Base-by-base conservation (phyloP, 208 protist genomes). In the Wallacemonas rigidus region DNA sequence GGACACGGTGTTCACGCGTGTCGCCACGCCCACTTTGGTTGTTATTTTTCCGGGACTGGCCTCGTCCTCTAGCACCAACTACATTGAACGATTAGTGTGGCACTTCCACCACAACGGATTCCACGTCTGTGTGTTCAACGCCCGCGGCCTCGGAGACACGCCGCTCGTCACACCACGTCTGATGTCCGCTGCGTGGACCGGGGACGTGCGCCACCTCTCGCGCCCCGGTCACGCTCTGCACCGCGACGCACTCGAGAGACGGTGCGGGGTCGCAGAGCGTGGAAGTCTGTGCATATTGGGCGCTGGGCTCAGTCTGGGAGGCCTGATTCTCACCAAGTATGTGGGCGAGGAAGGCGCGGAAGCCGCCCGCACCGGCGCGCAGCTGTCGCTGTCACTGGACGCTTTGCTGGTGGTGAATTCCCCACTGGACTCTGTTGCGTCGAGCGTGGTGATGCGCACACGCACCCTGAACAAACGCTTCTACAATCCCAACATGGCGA, bases 31-130 rank as follows among this genome's bases (percentile, higher is more conserved):
- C 12, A 80, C 81, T 2, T 65, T 90, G 12, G 72, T 91, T 26
- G 57, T 94, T 36, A 84, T 94, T 36, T 63, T 94, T 45, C 89
- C 89, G n/a, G 89, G 89, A 12, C 80, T 92, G 26, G 74, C 86
- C n/a, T 94, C 89, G 11, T 90, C 71, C 78, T 92, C 86, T 2
- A 68, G 77, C 17, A 91, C 86, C 7, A 90, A 90, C 74, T 94
- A 94, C 76, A 88, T 94, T 48, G 71, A 85, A 63, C 84, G 79
- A 62, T 88, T 84, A 58, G 84, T 90, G 39, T 73, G 55, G 72
- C 77, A 77, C 44, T 83, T 83, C 5, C 75, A 86, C 51, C 39
- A 41, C 15, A 38, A 80, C 26, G 77, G 80, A 43, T 80, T 88
- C 75, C 86, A 91, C 75, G 86, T 82, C 50, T 82, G 71, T 60